Evolutionary conservation across 1,284 basidiomycete species (phyloP).

Genomic region (Rhodotorula sp.): DNA sequence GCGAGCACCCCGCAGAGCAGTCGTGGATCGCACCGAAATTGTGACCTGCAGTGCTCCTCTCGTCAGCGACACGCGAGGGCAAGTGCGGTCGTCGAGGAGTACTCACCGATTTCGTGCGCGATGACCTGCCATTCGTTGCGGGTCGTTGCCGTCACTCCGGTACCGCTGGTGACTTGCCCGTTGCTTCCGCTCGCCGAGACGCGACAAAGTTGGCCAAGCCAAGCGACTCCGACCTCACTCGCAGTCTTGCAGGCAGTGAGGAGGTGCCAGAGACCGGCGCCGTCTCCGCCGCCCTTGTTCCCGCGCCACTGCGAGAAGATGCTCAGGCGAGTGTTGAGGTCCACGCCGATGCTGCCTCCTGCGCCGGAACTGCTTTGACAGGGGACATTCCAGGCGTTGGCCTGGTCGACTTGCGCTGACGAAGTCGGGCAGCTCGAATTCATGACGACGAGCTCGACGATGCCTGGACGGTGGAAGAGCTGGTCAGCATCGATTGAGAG

Average conservation of each 20-base stretch:
- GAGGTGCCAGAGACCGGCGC: slow-evolving; percentile 77
- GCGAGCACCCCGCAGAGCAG: slow-evolving; percentile 59
- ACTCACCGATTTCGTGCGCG: slow-evolving; percentile 72
- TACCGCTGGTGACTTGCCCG: slow-evolving; percentile 55
- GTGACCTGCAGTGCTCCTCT: slow-evolving; percentile 61
- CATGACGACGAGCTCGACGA: slow-evolving; percentile 73
- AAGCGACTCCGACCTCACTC: slow-evolving; percentile 84
- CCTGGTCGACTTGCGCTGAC: slow-evolving; percentile 49
- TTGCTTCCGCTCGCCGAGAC: slow-evolving; percentile 22
- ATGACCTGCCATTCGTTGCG: slow-evolving; percentile 68
- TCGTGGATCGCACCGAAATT: slow-evolving; percentile 84
- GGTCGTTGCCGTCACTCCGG: slow-evolving; percentile 73
- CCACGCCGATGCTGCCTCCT: slow-evolving; percentile 39
- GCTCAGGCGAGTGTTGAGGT: slow-evolving; percentile 68
- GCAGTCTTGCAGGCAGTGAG: slow-evolving; percentile 83
- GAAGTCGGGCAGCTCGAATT: slow-evolving; percentile 56
- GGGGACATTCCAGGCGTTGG: slow-evolving; percentile 54
- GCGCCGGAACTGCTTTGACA: slow-evolving; percentile 45
- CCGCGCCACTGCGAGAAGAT: slow-evolving; percentile 82
- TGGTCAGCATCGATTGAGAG: too few species aligned
- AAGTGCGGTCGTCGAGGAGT: too few species aligned
- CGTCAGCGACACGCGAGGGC: not conserved
- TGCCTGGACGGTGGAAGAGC: slow-evolving; percentile 50
- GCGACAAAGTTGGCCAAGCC: slow-evolving; percentile 69
- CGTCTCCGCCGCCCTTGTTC: slow-evolving; percentile 54